phyloP scores from a whole-genome alignment of 768 basidiomycete species.

The Lentinus brumalis region DNA sequence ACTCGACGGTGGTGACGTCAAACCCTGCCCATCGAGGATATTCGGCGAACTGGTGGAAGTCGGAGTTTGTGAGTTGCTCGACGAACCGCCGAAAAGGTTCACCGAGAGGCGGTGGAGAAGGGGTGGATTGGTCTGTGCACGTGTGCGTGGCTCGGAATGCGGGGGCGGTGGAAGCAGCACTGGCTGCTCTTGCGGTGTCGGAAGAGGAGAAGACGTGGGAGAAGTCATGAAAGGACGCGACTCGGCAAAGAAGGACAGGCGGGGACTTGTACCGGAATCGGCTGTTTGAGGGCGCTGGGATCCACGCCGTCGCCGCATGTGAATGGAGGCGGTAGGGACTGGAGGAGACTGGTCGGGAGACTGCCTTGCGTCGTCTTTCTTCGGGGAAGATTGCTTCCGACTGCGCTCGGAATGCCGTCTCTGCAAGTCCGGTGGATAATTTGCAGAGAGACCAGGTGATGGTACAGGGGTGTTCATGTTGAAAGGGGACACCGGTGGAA shows the following conservation, averaged over 20 bases:
- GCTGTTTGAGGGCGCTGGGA: slow-evolving; percentile 30
- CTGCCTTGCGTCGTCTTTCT: slow-evolving; percentile 16
- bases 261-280: slow-evolving; percentile 21
- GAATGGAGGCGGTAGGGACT: slow-evolving; percentile 5
- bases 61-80: slow-evolving; percentile 25
- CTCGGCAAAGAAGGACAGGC: slow-evolving; percentile 19
- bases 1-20: slow-evolving; percentile 24
- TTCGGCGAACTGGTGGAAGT: slow-evolving; percentile 33
- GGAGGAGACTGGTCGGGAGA: neutral
- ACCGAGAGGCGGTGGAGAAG: slow-evolving; percentile 70
- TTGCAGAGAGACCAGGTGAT: slow-evolving; percentile 25
- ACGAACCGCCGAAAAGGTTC: slow-evolving; percentile 56
- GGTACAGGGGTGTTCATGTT: slow-evolving; percentile 34
- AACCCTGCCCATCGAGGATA: slow-evolving; percentile 13
- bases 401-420: slow-evolving; percentile 45
- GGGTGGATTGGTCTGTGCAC: slow-evolving; percentile 66
- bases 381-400: slow-evolving; percentile 14
- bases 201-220: slow-evolving; percentile 23
- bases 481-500: slow-evolving; percentile 48
- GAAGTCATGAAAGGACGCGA: slow-evolving; percentile 18
- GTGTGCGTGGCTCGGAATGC: slow-evolving; percentile 37
- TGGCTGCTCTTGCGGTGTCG: slow-evolving; percentile 24
- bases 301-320: slow-evolving; percentile 17
- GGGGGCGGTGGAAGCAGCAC: slow-evolving; percentile 7
- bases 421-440: slow-evolving; percentile 37